Base-by-base conservation (phyloP, 192 early-diverging fungal species). In the Umbelopsis sp. region DNA sequence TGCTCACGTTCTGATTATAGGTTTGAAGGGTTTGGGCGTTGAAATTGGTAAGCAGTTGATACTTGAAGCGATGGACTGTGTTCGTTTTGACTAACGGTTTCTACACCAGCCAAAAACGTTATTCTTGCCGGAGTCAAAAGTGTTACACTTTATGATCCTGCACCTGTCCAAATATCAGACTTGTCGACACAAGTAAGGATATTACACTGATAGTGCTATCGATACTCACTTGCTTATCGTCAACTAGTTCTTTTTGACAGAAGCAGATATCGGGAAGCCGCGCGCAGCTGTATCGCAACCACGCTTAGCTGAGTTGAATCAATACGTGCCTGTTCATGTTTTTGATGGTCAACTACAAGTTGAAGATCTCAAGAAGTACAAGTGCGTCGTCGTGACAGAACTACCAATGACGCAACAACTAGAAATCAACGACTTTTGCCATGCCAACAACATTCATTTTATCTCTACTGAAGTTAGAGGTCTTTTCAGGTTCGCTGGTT, bases 51-150 rank as follows among this genome's bases (percentile, higher is more conserved):
- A 49, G 55, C 70, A 74, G 65, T 18, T 22, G 18, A 46, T 23
- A 37, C 22, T 22, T 13, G 4, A 11, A 2, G 8, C 22, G 12
- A 23, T n/a, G 2, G 37, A 41, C 4, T 25, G 51, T 1, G 8
- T 16, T 52, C 7, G 23, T 2, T 10, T 49, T 68, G 48, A 53
- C 35, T 41, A 7, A 44, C 2, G 71, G 44, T 47, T 47, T 64
- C 16, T 37, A 7, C 16, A 22, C 22, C 68, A 96, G 92, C 98
- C 75, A 99, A 99, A 80, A 99, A 99, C 78, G 90, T 99, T 25
- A 87, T 98, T 68, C 90, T 99, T 44, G 98, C 98, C 45, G 98
- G 98, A 64, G 98, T 99, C 67, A 99, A 99, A 84, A 97, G 95
- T 74, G 98, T 99, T 21, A 96, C 95, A 10, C 80, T 99, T 22